These are phyloP conservation scores for Centrapalus pauciflorus DNA, from an alignment of 129 eudicot genomes.

Conservation along the genomic window DNA sequence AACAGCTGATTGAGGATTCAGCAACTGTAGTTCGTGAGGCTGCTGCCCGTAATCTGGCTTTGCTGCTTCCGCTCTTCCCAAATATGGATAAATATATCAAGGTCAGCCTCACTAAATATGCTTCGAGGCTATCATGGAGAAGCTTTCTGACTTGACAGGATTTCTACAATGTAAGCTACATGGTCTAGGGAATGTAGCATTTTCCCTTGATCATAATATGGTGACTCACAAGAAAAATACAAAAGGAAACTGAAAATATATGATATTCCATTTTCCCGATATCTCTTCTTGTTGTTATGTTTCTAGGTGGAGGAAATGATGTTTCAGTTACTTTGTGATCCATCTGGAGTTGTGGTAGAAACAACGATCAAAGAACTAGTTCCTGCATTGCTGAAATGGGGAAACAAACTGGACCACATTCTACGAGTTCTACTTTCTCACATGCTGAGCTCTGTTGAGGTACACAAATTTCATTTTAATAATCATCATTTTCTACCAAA, in stretches of 20 bases:
- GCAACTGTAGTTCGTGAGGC: constrained; percentile 95
- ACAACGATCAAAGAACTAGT: constrained; percentile 73
- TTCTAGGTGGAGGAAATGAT: constrained; percentile 95
- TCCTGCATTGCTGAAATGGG: constrained; percentile 89
- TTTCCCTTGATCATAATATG: constrained; percentile 66
- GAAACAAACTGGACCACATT: constrained; percentile 76
- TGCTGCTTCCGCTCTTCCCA: constrained; percentile 98
- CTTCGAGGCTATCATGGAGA: constrained; percentile 98
- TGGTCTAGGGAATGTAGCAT: constrained; percentile 86
- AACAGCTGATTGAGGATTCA: constrained; percentile 94
- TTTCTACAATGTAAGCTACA: constrained; percentile 96
- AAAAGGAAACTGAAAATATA: constrained; percentile 7
- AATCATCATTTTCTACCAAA: not conserved
- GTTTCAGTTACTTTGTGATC: constrained; percentile 94
- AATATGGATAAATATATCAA: constrained; percentile 92
- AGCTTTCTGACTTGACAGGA: constrained; percentile 90
- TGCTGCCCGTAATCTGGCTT: constrained; percentile 93
- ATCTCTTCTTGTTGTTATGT: constrained; percentile 28
- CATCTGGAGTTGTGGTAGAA: constrained; percentile 90
- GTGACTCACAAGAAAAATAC: constrained; percentile 33
- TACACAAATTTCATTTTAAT: constrained; percentile 18
- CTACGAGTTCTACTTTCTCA: constrained; percentile 67
- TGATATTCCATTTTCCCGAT: constrained; percentile 31
- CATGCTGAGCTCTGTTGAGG: constrained; percentile 81
- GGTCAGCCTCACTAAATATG: constrained; percentile 99